Base-by-base conservation (phyloP, 2,329 filamentous ascomycete genomes). In the Fusarium nodosum region DNA sequence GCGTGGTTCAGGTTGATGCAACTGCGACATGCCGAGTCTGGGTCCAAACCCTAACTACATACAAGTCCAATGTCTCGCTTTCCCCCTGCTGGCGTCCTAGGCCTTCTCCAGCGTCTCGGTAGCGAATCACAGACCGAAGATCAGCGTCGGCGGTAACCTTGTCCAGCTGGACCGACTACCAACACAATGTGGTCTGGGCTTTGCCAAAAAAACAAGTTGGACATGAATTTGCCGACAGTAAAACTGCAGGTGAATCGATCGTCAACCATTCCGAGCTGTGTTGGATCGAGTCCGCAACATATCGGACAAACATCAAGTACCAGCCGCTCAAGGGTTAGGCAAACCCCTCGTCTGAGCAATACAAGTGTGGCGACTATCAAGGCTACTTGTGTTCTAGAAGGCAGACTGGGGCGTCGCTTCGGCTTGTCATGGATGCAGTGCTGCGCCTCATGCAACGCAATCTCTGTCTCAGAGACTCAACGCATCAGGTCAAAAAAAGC, bases 51-150 rank as follows among this genome's bases (percentile, higher is more conserved):
- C 24, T 51, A 52, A 28, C 28, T 28, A 28, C 9, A 10, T 28
- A 10, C 41, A 47, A 47, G 47, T 30, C 57, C 57, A 71, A 58
- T 72, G 68, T 62, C 68, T 71, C 66, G 55, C 50, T 38, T 60
- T 71, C 64, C 47, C 69, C 68, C 64, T 65, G 57, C 47, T 64
- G 68, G 64, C 55, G 51, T 64, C 52, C 60, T 62, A 54, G 62
- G 34, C 46, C 66, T 57, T 76, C 68, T 44, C 77, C 77, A 73
- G 65, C 62, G 48, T 59, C 36, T 63, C 62, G 77, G 76, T 79
- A 79, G 74, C 77, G 72, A 78, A 79, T 77, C 75, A 76, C n/a
- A 72, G 33, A 18, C 47, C 18, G 39, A 52, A 26, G 60, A 66
- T 66, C 66, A 52, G 64, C 69, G 60, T 55, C 56, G 57, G 60